Evolutionary conservation across 306 rosid genomes (phyloP).

Genomic region (Trifolium pratense): DNA sequence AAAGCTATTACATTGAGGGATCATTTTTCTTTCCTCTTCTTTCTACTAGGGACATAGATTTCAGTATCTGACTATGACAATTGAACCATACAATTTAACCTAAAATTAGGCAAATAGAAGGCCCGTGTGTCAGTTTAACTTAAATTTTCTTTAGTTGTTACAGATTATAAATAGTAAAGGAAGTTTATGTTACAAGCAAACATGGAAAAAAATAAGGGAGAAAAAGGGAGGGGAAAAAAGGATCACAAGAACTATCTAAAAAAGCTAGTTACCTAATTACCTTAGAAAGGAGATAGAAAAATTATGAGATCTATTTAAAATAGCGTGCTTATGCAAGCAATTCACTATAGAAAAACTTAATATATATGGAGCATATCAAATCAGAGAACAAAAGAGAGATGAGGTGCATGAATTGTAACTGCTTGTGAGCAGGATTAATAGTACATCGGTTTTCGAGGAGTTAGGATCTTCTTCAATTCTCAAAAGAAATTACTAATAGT

Average conservation of each 20-base stretch:
- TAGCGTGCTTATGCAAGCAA: neutral
- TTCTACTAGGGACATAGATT: conserved; percentile 41
- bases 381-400: too few relatives aligned
- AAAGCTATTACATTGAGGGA: conserved; percentile 34
- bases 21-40: conserved; percentile 24
- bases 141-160: conserved; percentile 26
- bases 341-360: too few relatives aligned
- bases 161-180: conserved; percentile 15
- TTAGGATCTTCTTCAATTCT: too few relatives aligned
- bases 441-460: too few relatives aligned
- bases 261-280: conserved; percentile 3
- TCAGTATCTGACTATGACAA: conserved; percentile 50
- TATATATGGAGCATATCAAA: too few relatives aligned
- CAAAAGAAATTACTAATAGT: too few relatives aligned
- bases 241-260: neutral
- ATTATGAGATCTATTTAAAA: conserved; percentile 9
- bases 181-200: conserved; percentile 40
- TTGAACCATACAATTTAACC: conserved; percentile 38
- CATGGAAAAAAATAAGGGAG: neutral
- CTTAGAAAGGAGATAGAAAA: neutral
- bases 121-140: conserved; percentile 33
- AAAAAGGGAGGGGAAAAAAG: neutral
- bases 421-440: too few relatives aligned
- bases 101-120: conserved; percentile 32
- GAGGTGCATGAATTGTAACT: too few relatives aligned